phyloP scores from a whole-genome alignment of 805 yeast genomes.

The Sugiyamaella smithiae region DNA sequence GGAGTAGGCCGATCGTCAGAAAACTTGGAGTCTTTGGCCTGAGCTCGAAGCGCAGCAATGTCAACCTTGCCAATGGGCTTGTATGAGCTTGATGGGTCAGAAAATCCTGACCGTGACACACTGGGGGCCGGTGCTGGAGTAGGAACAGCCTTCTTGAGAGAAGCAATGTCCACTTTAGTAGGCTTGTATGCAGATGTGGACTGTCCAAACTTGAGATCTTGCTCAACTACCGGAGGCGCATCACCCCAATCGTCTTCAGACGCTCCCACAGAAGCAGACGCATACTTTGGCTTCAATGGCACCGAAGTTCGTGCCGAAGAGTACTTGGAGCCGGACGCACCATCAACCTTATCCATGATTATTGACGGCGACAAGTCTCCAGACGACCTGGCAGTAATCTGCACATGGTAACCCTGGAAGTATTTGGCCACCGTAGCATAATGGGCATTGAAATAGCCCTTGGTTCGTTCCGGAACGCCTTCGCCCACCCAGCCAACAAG shows the following conservation, averaged over 20 bases:
- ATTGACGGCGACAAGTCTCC: conserved; percentile 85
- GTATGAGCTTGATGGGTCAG: conserved; percentile 42
- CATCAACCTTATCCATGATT: conserved; percentile 69
- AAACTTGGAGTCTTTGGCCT: conserved; percentile 36
- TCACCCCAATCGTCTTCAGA: conserved; percentile 72
- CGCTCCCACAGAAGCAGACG: conserved; percentile 34
- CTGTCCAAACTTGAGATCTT: conserved; percentile 40
- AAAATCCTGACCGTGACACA: conserved; percentile 10
- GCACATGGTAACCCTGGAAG: conserved; percentile 81
- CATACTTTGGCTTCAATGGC: conserved; percentile 35
- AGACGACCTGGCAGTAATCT: conserved; percentile 90
- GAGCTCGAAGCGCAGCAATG: conserved; percentile 42
- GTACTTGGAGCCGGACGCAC: conserved; percentile 96
- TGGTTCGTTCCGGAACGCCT: conserved; percentile 64
- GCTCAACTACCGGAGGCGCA: conserved; percentile 42
- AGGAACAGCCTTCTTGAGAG: conserved; percentile 47
- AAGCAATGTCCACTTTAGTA: conserved; percentile 57
- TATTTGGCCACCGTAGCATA: conserved; percentile 38
- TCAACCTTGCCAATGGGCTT: conserved; percentile 63
- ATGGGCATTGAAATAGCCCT: conserved; percentile 44
- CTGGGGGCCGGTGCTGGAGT: conserved; percentile 14
- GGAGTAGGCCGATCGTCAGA: conserved; percentile 35
- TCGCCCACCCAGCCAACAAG: conserved; percentile 94
- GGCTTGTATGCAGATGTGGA: conserved; percentile 58
- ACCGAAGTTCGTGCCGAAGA: conserved; percentile 40